Percentiles rank a stretch among this genome's conserved stretches.
Conservation (phyloP, 176 grass and related monocot species). For the Alopecurus myosuroides region DNA sequence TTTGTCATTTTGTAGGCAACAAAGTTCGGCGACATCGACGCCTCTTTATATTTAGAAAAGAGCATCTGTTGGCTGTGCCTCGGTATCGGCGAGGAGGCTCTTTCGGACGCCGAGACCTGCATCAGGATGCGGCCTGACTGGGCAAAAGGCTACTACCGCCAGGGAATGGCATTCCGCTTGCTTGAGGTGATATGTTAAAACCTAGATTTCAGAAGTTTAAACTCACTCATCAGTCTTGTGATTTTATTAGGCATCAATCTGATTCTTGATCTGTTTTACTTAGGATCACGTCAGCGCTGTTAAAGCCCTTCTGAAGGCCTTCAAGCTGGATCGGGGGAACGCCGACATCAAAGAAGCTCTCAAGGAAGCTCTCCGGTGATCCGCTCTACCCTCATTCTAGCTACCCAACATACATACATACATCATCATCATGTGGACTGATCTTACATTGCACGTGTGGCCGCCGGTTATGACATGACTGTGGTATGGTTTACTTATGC, state of each 20-base stretch:
- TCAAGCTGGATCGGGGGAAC: neutral
- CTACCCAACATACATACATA: too few relatives aligned
- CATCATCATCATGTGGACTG: neutral
- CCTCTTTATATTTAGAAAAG: constrained; percentile 1
- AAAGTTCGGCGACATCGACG: neutral
- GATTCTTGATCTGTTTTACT: neutral
- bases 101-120: neutral
- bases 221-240: neutral
- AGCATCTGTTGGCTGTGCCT: neutral
- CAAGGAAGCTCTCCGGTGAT: neutral
- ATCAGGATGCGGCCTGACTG: neutral
- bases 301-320: neutral
- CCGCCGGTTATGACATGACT: neutral
- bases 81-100: neutral
- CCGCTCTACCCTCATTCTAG: neutral
- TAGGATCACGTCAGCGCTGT: neutral
- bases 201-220: neutral
- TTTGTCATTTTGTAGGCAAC: neutral
- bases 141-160: constrained; percentile 21
- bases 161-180: constrained; percentile 11
- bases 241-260: neutral
- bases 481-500: neutral
- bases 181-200: neutral
- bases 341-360: neutral
- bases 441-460: neutral